Conservation (phyloP, 176 grass and related monocot genomes). For the Ampelocalamus luodianensis region DNA sequence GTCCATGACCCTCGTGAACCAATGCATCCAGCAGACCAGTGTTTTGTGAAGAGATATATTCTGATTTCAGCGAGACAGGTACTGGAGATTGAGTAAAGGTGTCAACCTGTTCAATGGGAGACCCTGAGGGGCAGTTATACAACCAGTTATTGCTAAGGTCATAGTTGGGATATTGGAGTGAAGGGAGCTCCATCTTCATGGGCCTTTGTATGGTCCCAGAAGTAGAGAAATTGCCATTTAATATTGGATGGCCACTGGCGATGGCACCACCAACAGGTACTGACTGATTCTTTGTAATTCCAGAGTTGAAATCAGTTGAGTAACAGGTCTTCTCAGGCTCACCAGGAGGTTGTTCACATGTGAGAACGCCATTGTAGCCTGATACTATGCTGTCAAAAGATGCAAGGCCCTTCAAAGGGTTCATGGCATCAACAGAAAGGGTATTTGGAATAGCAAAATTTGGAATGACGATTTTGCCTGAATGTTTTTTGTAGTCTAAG, state of each 20-base stretch:
- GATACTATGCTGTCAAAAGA: slow-evolving; percentile 25
- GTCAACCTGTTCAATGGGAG: slow-evolving; percentile 33
- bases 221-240: slow-evolving; percentile 63
- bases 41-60: slow-evolving; percentile 26
- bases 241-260: slow-evolving; percentile 20
- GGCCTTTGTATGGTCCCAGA: slow-evolving; percentile 43
- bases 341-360: slow-evolving; percentile 9
- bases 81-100: slow-evolving; percentile 33
- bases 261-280: slow-evolving; percentile 41
- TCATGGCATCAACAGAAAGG: slow-evolving; percentile 10
- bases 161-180: slow-evolving; percentile 61
- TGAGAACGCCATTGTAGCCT: neutral
- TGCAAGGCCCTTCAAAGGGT: slow-evolving; percentile 6
- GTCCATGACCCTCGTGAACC: slow-evolving; percentile 32
- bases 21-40: slow-evolving; percentile 40
- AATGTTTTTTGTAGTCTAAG: slow-evolving; percentile 16
- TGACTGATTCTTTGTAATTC: slow-evolving; percentile 20
- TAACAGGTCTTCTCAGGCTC: slow-evolving; percentile 30
- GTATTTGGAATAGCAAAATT: slow-evolving; percentile 7
- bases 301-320: slow-evolving; percentile 35
- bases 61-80: slow-evolving; percentile 6
- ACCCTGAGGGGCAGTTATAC: neutral
- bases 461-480: neutral
- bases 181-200: slow-evolving; percentile 71
- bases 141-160: slow-evolving; percentile 25